phyloP scores from a whole-genome alignment of 1,139 yeast species.

The Kodamaea ohmeri region DNA sequence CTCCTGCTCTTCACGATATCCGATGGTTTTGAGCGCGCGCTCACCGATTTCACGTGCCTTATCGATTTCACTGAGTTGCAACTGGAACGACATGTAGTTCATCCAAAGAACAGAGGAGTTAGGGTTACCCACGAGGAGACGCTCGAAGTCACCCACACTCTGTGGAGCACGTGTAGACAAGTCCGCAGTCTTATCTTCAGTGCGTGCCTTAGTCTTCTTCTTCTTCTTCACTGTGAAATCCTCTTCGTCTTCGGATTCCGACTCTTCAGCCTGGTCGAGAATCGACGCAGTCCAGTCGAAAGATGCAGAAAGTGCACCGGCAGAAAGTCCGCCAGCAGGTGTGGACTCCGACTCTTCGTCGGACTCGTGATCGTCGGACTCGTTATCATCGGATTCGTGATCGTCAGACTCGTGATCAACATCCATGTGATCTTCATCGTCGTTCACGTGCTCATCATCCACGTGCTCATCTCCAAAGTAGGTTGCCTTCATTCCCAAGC shows the following conservation, averaged over 20 bases:
- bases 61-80: slow-evolving; percentile 89
- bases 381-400: slow-evolving; percentile 16
- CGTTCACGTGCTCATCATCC: slow-evolving; percentile 21
- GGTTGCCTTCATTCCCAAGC: slow-evolving; percentile 93
- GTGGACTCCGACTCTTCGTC: slow-evolving; percentile 20
- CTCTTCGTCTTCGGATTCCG: slow-evolving; percentile 51
- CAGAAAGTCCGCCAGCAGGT: too few species aligned
- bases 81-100: slow-evolving; percentile 97
- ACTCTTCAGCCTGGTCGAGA: slow-evolving; percentile 71
- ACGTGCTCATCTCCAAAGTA: slow-evolving; percentile 50
- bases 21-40: slow-evolving; percentile 87
- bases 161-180: slow-evolving; percentile 85
- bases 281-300: slow-evolving; percentile 95
- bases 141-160: slow-evolving; percentile 86
- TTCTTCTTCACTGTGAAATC: slow-evolving; percentile 53
- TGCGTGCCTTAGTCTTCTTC: slow-evolving; percentile 46
- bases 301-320: slow-evolving; percentile 78
- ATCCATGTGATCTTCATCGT: slow-evolving; percentile 19
- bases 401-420: slow-evolving; percentile 23
- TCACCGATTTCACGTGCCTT: slow-evolving; percentile 92
- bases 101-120: slow-evolving; percentile 94
- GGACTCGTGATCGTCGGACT: slow-evolving; percentile 16
- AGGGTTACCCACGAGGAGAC: slow-evolving; percentile 87
- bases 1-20: slow-evolving; percentile 89
- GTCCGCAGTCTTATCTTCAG: slow-evolving; percentile 83